Percentiles rank a stretch among this genome's conserved stretches.
phyloP scores from a whole-genome alignment of 2,329 filamentous ascomycete genomes.

The Calonectria montana region DNA sequence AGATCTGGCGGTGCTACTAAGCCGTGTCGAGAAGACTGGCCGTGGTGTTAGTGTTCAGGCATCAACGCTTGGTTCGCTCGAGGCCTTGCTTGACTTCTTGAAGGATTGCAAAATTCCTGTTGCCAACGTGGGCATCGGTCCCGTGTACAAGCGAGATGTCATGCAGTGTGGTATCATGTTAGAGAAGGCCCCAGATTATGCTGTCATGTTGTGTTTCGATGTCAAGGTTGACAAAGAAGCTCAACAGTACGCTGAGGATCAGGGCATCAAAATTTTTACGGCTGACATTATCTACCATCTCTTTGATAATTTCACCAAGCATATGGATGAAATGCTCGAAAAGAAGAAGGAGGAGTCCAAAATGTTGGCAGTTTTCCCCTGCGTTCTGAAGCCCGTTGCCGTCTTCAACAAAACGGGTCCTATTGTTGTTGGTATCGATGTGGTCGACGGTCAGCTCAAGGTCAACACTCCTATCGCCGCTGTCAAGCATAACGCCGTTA shows the following conservation, averaged over 20 bases:
- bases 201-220: conserved; percentile 99
- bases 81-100: conserved; percentile 96
- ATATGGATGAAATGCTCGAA: conserved; percentile 88
- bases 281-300: conserved; percentile 99
- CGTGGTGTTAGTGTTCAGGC: conserved; percentile 97
- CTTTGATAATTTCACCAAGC: conserved; percentile 95
- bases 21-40: conserved; percentile 89
- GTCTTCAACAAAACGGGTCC: conserved; percentile 99
- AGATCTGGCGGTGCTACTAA: conserved; percentile 91
- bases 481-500: conserved; percentile 83
- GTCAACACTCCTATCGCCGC: conserved; percentile 91
- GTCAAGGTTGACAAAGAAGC: conserved; percentile 99
- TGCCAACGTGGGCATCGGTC: conserved; percentile 95
- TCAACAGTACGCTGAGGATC: conserved; percentile 87
- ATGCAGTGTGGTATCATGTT: conserved; percentile 97
- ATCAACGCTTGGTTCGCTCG: conserved; percentile 95
- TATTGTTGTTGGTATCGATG: conserved; percentile 95
- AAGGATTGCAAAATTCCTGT: conserved; percentile 97
- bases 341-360: conserved; percentile 97
- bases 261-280: conserved; percentile 97
- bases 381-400: conserved; percentile 87
- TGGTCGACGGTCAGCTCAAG: conserved; percentile 87
- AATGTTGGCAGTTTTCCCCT: conserved; percentile 96
- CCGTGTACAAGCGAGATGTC: conserved; percentile 97
- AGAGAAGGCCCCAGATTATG: conserved; percentile 93